phyloP scores from a whole-genome alignment of 2,329 filamentous ascomycete species.

The Raffaelea albimanens region DNA sequence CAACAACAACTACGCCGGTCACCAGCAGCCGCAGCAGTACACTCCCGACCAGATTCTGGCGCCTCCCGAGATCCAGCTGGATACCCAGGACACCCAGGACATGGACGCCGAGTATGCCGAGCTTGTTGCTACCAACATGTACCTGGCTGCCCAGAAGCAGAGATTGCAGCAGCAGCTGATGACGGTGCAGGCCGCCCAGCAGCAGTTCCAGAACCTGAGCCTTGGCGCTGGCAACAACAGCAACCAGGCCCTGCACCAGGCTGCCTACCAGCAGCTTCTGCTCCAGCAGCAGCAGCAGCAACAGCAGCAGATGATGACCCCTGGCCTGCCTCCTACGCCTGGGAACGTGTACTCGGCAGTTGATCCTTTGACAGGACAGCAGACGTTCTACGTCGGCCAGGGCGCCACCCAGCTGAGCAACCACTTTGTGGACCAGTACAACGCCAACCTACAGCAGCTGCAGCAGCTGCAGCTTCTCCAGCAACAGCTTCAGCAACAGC shows the following conservation, averaged over 20 bases:
- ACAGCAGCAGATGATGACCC: conserved; percentile 48
- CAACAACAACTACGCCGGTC: conserved; percentile 13
- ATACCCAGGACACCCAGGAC: conserved; percentile 57
- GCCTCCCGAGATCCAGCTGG: conserved; percentile 70
- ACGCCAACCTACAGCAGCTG: conserved; percentile 24
- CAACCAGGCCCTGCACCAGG: conserved; percentile 37
- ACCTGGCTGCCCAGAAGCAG: conserved; percentile 90
- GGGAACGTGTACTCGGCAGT: conserved; percentile 75
- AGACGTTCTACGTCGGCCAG: conserved; percentile 69
- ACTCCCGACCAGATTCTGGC: conserved; percentile 84
- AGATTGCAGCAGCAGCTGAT: conserved; percentile 88
- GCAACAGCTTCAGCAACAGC: conserved; percentile 33
- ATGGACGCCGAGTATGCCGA: conserved; percentile 88
- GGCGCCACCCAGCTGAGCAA: conserved; percentile 34
- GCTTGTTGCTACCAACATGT: conserved; percentile 82
- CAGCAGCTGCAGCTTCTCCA: conserved; percentile 20
- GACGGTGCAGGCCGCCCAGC: conserved; percentile 70
- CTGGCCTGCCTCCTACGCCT: conserved; percentile 45
- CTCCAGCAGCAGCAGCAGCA: conserved; percentile 28
- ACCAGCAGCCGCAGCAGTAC: conserved; percentile 40
- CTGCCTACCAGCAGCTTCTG: conserved; percentile 49
- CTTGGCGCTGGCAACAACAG: conserved; percentile 44
- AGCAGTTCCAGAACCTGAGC: conserved; percentile 72
- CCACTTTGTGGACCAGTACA: conserved; percentile 33
- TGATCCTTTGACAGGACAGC: conserved; percentile 79